Evolutionary conservation across 1,284 basidiomycete genomes (phyloP).

Genomic region (Hymenochaete sp.): DNA sequence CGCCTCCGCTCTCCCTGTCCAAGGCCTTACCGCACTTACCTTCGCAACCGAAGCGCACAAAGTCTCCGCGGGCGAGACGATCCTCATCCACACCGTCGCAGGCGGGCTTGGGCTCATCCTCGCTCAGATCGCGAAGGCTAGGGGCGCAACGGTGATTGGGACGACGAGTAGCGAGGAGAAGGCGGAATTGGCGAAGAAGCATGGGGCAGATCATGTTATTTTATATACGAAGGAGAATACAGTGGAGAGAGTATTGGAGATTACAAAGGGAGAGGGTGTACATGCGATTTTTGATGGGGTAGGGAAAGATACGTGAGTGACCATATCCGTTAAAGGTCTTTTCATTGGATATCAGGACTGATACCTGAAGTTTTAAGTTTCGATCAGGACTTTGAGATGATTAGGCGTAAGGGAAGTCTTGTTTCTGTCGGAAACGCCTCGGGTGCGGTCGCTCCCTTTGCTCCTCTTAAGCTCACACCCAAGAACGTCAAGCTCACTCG

Average conservation of each 20-base stretch:
- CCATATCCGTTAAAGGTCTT: neutral
- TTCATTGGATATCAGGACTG: neutral
- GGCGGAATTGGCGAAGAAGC: constrained; percentile 68
- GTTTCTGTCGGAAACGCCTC: constrained; percentile 92
- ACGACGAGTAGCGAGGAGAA: constrained; percentile 88
- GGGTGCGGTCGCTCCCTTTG: constrained; percentile 67
- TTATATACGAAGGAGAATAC: constrained; percentile 70
- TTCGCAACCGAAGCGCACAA: constrained; percentile 80
- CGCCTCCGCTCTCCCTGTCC: constrained; percentile 63
- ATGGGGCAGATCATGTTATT: constrained; percentile 86
- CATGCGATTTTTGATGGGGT: constrained; percentile 90
- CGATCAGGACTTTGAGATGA: constrained; percentile 74
- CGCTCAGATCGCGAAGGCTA: constrained; percentile 52
- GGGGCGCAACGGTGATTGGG: constrained; percentile 87
- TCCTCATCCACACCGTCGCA: constrained; percentile 85
- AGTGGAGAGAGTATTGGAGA: constrained; percentile 61
- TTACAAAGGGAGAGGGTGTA: constrained; percentile 80
- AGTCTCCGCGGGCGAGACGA: constrained; percentile 65
- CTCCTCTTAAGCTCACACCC: constrained; percentile 62
- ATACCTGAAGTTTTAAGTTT: constrained; percentile 40
- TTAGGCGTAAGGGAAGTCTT: constrained; percentile 74
- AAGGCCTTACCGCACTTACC: constrained; percentile 75
- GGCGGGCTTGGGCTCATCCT: constrained; percentile 63
- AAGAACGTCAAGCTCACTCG: constrained; percentile 82
- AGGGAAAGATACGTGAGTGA: constrained; percentile 77